Percentiles rank a stretch among this genome's conserved stretches.
These are phyloP conservation scores for Eucalyptus shirleyi DNA, from an alignment of 345 rosid genomes.

Conservation along the genomic window DNA sequence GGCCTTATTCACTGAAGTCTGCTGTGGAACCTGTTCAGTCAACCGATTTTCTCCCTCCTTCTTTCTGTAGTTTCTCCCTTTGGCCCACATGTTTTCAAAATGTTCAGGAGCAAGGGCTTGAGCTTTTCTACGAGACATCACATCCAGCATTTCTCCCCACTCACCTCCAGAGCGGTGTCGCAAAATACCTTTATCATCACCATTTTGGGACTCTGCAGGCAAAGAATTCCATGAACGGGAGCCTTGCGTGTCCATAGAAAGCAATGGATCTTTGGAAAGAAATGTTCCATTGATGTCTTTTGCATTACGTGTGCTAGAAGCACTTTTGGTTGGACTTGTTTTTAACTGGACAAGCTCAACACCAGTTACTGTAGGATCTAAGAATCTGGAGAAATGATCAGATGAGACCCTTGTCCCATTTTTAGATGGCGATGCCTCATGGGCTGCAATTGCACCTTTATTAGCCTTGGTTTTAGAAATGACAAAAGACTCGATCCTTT, in stretches of 20 bases:
- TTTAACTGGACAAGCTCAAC: constrained; percentile 90
- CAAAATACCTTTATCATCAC: constrained; percentile 25
- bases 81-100: constrained; percentile 95
- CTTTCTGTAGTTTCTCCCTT: constrained; percentile 77
- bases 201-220: constrained; percentile 33
- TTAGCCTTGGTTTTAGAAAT: constrained; percentile 45
- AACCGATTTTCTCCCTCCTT: constrained; percentile 31
- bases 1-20: constrained; percentile 18
- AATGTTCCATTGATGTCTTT: constrained; percentile 23
- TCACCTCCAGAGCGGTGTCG: constrained; percentile 43
- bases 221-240: constrained; percentile 67
- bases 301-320: constrained; percentile 13
- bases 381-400: constrained; percentile 57
- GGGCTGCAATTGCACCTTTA: constrained; percentile 24
- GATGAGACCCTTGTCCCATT: constrained; percentile 45
- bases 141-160: constrained; percentile 79
- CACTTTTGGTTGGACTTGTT: constrained; percentile 30
- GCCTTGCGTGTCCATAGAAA: constrained; percentile 65
- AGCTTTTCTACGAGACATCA: constrained; percentile 74
- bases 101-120: constrained; percentile 91
- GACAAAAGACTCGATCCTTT: constrained; percentile 72
- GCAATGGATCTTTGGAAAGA: constrained; percentile 82
- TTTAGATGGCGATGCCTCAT: constrained; percentile 42
- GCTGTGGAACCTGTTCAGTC: constrained; percentile 23
- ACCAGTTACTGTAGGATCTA: constrained; percentile 81